Evolutionary conservation across 2,329 filamentous ascomycete species (phyloP).

Genomic region (Cordyceps javanica): DNA sequence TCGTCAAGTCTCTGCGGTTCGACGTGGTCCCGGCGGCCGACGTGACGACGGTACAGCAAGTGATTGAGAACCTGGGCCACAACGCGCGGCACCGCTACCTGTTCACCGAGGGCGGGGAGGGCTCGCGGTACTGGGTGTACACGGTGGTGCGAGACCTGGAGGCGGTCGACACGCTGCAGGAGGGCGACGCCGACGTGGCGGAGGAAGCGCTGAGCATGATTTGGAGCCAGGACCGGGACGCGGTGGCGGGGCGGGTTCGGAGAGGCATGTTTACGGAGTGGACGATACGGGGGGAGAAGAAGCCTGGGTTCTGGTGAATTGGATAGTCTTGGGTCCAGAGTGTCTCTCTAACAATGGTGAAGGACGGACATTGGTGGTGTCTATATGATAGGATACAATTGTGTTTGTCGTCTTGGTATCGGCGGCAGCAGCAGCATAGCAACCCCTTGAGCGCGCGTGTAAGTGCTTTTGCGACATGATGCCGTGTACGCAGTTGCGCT

Average conservation of each 20-base stretch:
- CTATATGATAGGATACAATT: too few relatives aligned
- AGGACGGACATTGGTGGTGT: too few relatives aligned
- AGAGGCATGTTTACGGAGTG: constrained; percentile 7
- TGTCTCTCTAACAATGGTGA: too few relatives aligned
- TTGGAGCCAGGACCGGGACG: neutral
- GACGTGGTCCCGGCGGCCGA: neutral
- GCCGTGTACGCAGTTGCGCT: too few relatives aligned
- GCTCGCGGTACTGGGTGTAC: constrained; percentile 5
- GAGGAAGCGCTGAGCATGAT: neutral
- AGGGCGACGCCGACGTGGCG: neutral
- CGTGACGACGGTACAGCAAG: neutral
- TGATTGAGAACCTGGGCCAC: neutral
- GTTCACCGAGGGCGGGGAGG: constrained; percentile 1
- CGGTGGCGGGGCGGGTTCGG: neutral
- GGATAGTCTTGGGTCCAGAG: too few relatives aligned
- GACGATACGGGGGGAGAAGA: neutral
- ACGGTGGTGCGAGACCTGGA: neutral
- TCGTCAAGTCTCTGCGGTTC: neutral
- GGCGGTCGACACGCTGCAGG: neutral
- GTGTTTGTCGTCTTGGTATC: too few relatives aligned
- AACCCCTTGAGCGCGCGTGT: too few relatives aligned
- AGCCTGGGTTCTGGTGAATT: neutral
- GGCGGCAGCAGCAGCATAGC: too few relatives aligned
- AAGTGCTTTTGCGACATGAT: too few relatives aligned
- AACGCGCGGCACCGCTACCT: constrained; percentile 7